Conservation (phyloP, 1,284 basidiomycete genomes). For the Chalciporus piperatoides region DNA sequence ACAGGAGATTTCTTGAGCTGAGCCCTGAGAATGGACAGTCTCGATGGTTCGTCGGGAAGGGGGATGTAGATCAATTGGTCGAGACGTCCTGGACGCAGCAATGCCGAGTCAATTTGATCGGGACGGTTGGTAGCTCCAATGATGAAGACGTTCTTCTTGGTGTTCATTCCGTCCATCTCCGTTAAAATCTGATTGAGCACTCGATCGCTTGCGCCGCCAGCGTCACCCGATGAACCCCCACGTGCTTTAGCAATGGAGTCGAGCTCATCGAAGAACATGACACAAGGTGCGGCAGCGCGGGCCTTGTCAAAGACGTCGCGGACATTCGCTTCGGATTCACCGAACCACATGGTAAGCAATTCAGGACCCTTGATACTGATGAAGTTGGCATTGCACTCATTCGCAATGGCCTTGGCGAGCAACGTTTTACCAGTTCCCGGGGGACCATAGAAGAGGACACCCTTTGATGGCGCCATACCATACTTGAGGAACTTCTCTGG, state of each 20-base stretch:
- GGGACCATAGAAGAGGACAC: conserved; percentile 96
- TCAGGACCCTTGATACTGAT: conserved; percentile 97
- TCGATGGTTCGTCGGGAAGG: conserved; percentile 89
- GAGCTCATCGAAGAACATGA: conserved; percentile 99
- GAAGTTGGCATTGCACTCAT: conserved; percentile 99
- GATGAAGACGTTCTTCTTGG: conserved; percentile 99
- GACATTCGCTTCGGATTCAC: conserved; percentile 99
- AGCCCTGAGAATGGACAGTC: conserved; percentile 89
- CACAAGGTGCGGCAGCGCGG: conserved; percentile 96
- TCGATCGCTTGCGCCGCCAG: conserved; percentile 94
- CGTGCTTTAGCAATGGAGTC: conserved; percentile 98
- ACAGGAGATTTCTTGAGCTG: conserved; percentile 92
- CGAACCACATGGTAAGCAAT: conserved; percentile 99
- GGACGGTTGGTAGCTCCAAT: conserved; percentile 99
- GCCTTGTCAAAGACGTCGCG: conserved; percentile 99
- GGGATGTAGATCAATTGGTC: conserved; percentile 95
- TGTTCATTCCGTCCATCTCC: conserved; percentile 99
- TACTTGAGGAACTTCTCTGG: conserved; percentile 99
- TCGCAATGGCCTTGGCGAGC: conserved; percentile 96
- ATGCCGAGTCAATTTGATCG: conserved; percentile 97
- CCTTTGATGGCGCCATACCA: conserved; percentile 98
- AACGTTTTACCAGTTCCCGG: conserved; percentile 97
- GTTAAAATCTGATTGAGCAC: conserved; percentile 97
- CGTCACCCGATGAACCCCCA: conserved; percentile 81
- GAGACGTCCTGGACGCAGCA: conserved; percentile 97